Evolutionary conservation across 2,329 filamentous ascomycete species (phyloP), one percentile per base, ranked within the genome.

Genomic region (Fusarium illudens): DNA sequence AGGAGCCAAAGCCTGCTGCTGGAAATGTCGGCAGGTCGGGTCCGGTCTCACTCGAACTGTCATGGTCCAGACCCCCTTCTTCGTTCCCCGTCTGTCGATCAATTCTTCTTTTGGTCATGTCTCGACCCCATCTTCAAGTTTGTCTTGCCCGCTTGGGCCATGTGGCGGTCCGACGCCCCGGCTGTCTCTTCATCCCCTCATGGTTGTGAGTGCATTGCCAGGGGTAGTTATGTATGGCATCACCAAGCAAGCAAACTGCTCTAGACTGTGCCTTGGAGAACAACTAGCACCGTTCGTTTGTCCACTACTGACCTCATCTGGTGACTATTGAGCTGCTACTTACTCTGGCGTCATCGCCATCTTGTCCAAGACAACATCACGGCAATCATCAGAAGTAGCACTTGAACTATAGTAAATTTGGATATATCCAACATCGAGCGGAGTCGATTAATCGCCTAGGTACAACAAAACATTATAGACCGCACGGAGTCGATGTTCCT

Each of bases 81-180:
- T 27, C 61, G 54, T 69, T 66, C 53, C 58, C 62, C 46, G 27
- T 13, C n/a, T 19, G 58, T 44, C 53, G 58, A 67, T 63, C 64
- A 44, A 62, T 59, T 19, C 54, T 66, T 3, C 49, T 66, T 55
- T 32, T 59, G 58, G 58, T 15, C 30, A 37, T 49, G 2, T 48
- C 13, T 22, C 15, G 15, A 22, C 19, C 34, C 55, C 37, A 51
- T 32, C 20, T 34, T 49, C 17, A 32, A 52, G 44, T 19, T 17
- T 52, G 27, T 32, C 29, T 57, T 42, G 27, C 58, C 54, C 51
- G 33, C 42, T 20, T 50, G 15, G 34, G 42, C 44, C 44, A 57
- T 69, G 62, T 58, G 66, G 50, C 37, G 42, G 48, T 63, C 54
- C 29, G 36, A 44, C n/a, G 27, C 29, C 37, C 34, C 33, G 46